Percentiles rank a stretch among this genome's conserved stretches.
phyloP scores from a whole-genome alignment of 2,329 filamentous ascomycete species.

The Neocatenulostroma microsporum region DNA sequence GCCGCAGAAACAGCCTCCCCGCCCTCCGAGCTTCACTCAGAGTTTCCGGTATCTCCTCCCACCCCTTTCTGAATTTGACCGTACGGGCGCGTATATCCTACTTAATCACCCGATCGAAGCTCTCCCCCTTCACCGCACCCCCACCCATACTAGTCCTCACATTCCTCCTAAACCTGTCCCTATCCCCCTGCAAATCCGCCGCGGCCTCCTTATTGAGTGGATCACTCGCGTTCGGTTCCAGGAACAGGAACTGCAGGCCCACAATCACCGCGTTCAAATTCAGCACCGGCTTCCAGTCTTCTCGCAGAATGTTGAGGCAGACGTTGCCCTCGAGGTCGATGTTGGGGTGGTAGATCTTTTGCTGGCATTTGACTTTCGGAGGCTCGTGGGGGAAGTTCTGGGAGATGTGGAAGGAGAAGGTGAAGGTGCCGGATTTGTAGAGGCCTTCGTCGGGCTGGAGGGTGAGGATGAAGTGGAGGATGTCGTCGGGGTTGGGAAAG shows the following conservation, averaged over 20 bases:
- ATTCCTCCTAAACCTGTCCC: constrained; percentile 86
- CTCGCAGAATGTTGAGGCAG: constrained; percentile 90
- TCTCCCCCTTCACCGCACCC: constrained; percentile 61
- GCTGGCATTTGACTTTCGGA: constrained; percentile 90
- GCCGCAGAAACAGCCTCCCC: no score
- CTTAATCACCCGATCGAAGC: constrained; percentile 72
- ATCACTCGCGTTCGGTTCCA: constrained; percentile 93
- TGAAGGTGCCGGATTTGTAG: constrained; percentile 83
- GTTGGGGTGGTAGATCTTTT: constrained; percentile 99
- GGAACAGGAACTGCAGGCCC: constrained; percentile 89
- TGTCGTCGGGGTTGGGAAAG: constrained; percentile 76
- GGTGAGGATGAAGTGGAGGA: constrained; percentile 72
- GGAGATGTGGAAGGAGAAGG: constrained; percentile 86
- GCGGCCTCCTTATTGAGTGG: constrained; percentile 98
- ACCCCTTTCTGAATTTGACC: no score
- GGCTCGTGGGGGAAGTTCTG: constrained; percentile 96
- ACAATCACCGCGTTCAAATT: constrained; percentile 96
- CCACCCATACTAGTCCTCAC: constrained; percentile 78
- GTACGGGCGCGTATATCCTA: no score
- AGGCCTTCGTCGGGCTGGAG: constrained; percentile 80
- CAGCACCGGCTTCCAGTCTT: constrained; percentile 98
- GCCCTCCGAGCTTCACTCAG: no score
- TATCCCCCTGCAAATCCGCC: constrained; percentile 76
- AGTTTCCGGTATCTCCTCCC: no score
- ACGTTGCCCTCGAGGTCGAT: constrained; percentile 98